Percentiles rank a stretch among this genome's conserved stretches.
phyloP scores from a whole-genome alignment of 371 early-diverging fungal species.

The Mucor indicus region DNA sequence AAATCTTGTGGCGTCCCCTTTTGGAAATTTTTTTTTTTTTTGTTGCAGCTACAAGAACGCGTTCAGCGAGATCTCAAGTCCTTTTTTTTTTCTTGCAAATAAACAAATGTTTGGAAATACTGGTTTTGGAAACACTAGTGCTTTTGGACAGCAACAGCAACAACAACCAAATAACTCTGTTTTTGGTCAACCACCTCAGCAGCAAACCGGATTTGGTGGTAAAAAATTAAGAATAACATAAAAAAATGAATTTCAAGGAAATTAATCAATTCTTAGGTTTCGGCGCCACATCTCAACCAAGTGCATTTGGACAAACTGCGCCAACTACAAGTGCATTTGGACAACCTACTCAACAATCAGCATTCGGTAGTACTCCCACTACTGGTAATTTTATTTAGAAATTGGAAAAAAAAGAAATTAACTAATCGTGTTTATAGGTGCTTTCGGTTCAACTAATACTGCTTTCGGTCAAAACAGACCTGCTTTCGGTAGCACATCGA shows the following conservation, averaged over 20 bases:
- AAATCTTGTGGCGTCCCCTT: no score
- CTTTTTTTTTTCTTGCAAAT: no score
- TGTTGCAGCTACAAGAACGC: no score
- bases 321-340: conserved; percentile 52
- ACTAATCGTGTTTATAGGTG: no score
- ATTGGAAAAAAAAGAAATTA: no score
- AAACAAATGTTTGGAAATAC: conserved; percentile 48
- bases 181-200: conserved; percentile 37
- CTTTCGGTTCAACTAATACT: conserved; percentile 34
- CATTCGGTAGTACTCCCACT: conserved; percentile 35
- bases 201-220: conserved; percentile 52
- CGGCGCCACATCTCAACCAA: conserved; percentile 44
- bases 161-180: conserved; percentile 49
- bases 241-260: neutral
- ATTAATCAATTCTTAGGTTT: conserved; percentile 51
- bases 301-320: conserved; percentile 36
- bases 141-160: conserved; percentile 62
- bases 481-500: conserved; percentile 34
- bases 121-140: conserved; percentile 38
- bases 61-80: no score
- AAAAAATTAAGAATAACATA: conserved; percentile 1
- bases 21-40: no score
- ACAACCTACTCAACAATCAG: conserved; percentile 40
- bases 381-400: no score
- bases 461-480: conserved; percentile 54